Percentiles rank a stretch among this genome's conserved stretches.
Conservation (phyloP, 2,329 filamentous ascomycete species). For the Alternaria incomplexa region DNA sequence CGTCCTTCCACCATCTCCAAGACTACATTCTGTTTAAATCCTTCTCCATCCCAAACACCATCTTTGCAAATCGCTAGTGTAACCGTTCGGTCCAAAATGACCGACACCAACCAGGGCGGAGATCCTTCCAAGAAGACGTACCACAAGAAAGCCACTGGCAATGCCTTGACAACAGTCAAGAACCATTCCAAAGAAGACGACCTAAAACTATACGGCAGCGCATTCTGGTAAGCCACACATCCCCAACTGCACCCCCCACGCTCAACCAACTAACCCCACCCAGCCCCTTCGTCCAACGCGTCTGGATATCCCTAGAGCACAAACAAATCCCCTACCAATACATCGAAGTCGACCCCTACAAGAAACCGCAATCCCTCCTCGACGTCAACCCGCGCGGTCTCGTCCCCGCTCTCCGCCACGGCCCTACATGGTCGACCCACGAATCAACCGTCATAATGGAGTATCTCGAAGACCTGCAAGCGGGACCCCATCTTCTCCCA, state of each 20-base stretch:
- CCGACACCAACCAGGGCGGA: conserved; percentile 55
- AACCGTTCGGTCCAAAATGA: conserved; percentile 47
- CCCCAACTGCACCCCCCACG: too few relatives aligned
- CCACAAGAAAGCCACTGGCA: conserved; percentile 74
- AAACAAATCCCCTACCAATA: conserved; percentile 84
- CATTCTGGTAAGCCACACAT: conserved; percentile 74
- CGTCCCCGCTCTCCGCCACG: conserved; percentile 78
- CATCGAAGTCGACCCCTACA: conserved; percentile 82
- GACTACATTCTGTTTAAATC: neutral
- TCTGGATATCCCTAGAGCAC: conserved; percentile 86
- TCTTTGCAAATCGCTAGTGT: neutral
- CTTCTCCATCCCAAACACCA: neutral
- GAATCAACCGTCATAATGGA: conserved; percentile 84
- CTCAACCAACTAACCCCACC: conserved; percentile 12
- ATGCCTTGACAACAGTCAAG: conserved; percentile 71
- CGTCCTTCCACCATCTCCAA: neutral
- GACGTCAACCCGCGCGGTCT: conserved; percentile 78
- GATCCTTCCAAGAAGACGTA: conserved; percentile 67
- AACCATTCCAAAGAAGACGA: conserved; percentile 73
- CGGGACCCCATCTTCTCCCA: conserved; percentile 68
- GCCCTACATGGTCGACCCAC: conserved; percentile 76
- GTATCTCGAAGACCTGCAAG: conserved; percentile 81
- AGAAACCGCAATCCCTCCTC: conserved; percentile 71
- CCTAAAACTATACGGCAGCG: conserved; percentile 80
- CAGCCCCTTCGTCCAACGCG: conserved; percentile 83